Conservation (phyloP, 2,329 filamentous ascomycete species). For the Fusarium abutilonis region DNA sequence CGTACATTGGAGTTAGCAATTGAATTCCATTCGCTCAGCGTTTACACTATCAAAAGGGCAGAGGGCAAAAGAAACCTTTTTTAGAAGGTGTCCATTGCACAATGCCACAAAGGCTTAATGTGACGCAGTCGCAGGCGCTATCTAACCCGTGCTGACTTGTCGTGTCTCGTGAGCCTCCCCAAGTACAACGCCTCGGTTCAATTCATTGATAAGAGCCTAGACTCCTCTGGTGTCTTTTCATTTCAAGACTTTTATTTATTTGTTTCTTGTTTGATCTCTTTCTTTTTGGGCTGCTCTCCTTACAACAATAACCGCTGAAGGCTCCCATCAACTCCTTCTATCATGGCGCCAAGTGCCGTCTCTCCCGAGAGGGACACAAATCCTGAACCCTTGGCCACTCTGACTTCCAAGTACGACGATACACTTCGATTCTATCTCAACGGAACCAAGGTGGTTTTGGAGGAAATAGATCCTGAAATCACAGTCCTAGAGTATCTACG, state of each 20-base stretch:
- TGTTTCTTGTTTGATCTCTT: neutral
- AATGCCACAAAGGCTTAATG: conserved; percentile 11
- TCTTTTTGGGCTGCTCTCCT: neutral
- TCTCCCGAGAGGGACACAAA: conserved; percentile 57
- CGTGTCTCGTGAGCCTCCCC: conserved; percentile 30
- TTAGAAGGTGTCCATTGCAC: conserved; percentile 29
- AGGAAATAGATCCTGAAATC: conserved; percentile 88
- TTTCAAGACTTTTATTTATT: neutral
- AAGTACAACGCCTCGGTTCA: conserved; percentile 27
- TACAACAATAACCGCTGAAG: neutral
- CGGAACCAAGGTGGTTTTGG: conserved; percentile 86
- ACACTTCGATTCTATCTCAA: conserved; percentile 94
- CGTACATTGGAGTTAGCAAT: conserved; percentile 13
- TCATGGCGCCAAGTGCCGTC: conserved; percentile 67
- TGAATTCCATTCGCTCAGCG: conserved; percentile 22
- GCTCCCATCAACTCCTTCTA: neutral
- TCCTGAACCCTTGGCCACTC: conserved; percentile 49
- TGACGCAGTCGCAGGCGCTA: conserved; percentile 31
- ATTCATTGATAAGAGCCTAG: conserved; percentile 38
- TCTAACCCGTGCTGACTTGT: conserved; percentile 35
- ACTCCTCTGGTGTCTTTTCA: conserved; percentile 15
- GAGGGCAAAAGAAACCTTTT: conserved; percentile 17
- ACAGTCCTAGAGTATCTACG: conserved; percentile 93
- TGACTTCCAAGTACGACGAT: conserved; percentile 85
- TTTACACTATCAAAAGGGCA: conserved; percentile 11